A percentile compares a stretch with the other conserved stretches of the same genome.
These are phyloP conservation scores for Talaromyces ruber DNA, from an alignment of 495 filamentous ascomycete species.

Conservation along the genomic window DNA sequence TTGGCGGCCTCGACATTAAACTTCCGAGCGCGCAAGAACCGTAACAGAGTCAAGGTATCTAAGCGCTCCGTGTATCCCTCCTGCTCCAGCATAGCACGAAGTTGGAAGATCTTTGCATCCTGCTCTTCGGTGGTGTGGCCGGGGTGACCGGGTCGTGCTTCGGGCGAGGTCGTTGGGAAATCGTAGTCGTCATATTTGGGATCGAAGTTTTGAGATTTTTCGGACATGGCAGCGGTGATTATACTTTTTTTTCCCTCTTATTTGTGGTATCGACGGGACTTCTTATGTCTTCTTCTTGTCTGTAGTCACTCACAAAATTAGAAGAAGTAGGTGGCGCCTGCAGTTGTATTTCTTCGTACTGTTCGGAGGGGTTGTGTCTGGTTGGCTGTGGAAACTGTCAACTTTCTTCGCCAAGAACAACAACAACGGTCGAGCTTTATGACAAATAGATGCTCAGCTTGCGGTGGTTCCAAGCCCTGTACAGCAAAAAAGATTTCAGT, in stretches of 20 bases:
- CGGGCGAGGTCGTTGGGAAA: constrained; percentile 71
- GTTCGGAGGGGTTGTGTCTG: not conserved
- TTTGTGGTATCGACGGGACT: not conserved
- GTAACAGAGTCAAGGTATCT: constrained; percentile 84
- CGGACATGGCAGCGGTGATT: constrained; percentile 20
- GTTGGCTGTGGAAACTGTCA: not conserved
- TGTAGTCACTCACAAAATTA: not conserved
- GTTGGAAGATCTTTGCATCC: constrained; percentile 80
- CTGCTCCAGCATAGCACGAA: constrained; percentile 75
- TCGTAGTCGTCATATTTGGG: constrained; percentile 96
- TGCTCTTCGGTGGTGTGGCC: constrained; percentile 82
- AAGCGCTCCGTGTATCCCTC: constrained; percentile 76
- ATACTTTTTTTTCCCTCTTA: not conserved
- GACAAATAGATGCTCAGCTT: not conserved
- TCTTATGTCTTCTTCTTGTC: not conserved
- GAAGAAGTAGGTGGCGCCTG: not conserved
- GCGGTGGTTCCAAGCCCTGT: not conserved
- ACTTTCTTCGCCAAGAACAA: not conserved
- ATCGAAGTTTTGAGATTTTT: constrained; percentile 29
- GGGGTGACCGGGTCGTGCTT: constrained; percentile 66
- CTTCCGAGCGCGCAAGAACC: constrained; percentile 89
- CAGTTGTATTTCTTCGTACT: not conserved
- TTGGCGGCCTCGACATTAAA: constrained; percentile 80
- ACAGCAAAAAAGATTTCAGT: not conserved
- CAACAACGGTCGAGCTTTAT: not conserved